These are phyloP conservation scores for Phtheirospermum japonicum DNA, from an alignment of 257 asterid genomes.

Conservation along the genomic window DNA sequence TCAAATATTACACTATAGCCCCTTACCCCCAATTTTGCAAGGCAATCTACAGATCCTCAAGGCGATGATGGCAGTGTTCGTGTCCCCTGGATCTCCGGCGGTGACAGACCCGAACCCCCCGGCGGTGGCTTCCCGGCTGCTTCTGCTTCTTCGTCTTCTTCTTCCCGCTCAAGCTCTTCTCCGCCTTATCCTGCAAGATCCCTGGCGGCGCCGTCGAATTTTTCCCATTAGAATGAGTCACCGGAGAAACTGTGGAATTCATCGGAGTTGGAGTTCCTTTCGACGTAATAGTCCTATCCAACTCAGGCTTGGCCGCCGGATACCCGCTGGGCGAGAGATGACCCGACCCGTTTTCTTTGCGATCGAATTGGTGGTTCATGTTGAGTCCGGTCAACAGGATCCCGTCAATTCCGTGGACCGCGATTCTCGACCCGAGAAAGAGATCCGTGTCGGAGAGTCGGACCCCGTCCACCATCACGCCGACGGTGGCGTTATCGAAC, in stretches of 20 bases:
- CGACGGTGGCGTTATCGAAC: slow-evolving; percentile 5
- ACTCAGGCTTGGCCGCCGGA: slow-evolving; percentile 1
- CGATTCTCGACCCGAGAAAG: slow-evolving; percentile 46
- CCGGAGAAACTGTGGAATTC: slow-evolving; percentile 10
- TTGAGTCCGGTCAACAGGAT: slow-evolving; percentile 49
- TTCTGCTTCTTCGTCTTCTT: slow-evolving; percentile 16
- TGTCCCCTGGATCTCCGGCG: slow-evolving; percentile 8
- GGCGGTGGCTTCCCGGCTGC: slow-evolving; percentile 11
- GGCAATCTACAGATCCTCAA: slow-evolving; percentile 25
- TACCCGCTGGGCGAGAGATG: slow-evolving; percentile 22
- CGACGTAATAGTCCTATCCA: slow-evolving; percentile 2
- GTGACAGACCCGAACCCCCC: slow-evolving; percentile 12
- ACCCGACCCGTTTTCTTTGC: slow-evolving; percentile 23
- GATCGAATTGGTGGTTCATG: slow-evolving; percentile 28
- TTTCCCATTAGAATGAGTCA: neutral
- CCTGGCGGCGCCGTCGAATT: slow-evolving; percentile 18
- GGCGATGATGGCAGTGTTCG: slow-evolving; percentile 1
- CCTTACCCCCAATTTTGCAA: neutral
- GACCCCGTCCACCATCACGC: slow-evolving; percentile 49
- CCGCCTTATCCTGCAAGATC: neutral
- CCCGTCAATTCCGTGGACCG: slow-evolving; percentile 61
- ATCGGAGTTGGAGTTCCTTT: slow-evolving; percentile 9
- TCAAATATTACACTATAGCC: slow-evolving; percentile 13
- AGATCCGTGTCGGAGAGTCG: slow-evolving; percentile 50
- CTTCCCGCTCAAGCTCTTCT: slow-evolving; percentile 11